Percentiles rank a stretch among this genome's conserved stretches.
Evolutionary conservation across 2,329 filamentous ascomycete species (phyloP).

Genomic region (Chrysoporthe puriensis): DNA sequence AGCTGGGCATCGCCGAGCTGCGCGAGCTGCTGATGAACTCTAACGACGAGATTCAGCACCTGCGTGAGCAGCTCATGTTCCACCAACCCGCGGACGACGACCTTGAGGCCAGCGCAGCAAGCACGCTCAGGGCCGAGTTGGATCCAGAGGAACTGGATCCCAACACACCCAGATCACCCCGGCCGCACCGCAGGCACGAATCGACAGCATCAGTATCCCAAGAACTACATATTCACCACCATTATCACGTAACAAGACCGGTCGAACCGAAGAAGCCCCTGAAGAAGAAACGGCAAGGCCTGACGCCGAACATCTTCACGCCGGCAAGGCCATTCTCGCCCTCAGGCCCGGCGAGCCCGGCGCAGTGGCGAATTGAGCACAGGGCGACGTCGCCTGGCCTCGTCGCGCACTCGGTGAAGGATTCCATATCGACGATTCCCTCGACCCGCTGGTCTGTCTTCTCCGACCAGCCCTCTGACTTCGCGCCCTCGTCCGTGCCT

Average conservation of each 20-base stretch:
- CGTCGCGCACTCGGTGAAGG: slow-evolving; percentile 46
- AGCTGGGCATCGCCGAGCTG: slow-evolving; percentile 88
- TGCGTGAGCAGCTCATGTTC: slow-evolving; percentile 79
- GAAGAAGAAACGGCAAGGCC: slow-evolving; percentile 68
- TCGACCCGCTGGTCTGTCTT: slow-evolving; percentile 68
- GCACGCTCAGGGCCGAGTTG: slow-evolving; percentile 74
- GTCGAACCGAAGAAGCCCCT: slow-evolving; percentile 65
- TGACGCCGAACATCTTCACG: slow-evolving; percentile 65
- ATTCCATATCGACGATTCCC: slow-evolving; percentile 55
- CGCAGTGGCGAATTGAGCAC: slow-evolving; percentile 43
- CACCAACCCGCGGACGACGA: slow-evolving; percentile 70
- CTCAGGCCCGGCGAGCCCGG: slow-evolving; percentile 45
- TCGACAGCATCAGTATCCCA: slow-evolving; percentile 57
- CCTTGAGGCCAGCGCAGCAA: slow-evolving; percentile 39
- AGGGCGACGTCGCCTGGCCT: slow-evolving; percentile 46
- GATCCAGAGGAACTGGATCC: slow-evolving; percentile 46
- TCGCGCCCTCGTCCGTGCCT: slow-evolving; percentile 72
- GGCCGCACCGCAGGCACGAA: slow-evolving; percentile 21
- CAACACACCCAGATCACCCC: slow-evolving; percentile 31
- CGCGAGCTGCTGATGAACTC: slow-evolving; percentile 88
- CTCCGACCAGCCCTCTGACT: slow-evolving; percentile 64
- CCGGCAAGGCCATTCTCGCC: slow-evolving; percentile 48
- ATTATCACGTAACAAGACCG: slow-evolving; percentile 77
- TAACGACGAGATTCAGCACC: slow-evolving; percentile 87
- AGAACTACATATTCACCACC: slow-evolving; percentile 90